Base-by-base conservation (phyloP, 2,329 filamentous ascomycete genomes). In the Kalmusia sp. region DNA sequence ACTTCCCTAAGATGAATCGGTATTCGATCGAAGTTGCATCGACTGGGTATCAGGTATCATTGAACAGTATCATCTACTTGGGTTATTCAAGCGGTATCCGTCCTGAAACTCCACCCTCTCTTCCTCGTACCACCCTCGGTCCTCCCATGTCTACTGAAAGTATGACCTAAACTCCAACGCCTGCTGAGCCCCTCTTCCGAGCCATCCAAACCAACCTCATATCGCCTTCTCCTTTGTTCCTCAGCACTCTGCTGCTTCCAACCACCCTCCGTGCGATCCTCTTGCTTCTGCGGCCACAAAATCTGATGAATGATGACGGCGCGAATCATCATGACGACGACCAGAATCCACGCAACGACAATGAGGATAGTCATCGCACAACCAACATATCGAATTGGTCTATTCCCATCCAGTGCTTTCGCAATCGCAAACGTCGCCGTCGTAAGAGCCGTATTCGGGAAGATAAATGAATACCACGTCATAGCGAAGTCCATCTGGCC, bases 381-480 rank as follows among this genome's bases (percentile, higher is more conserved):
- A 0, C 88, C 89, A 27, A 90, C 76, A 8, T 92, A 82, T 35
- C 85, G 76, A 35, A 95, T 83, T 0, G 85, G 81, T 5, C 52
- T 59, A 44, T 73, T 74, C 19, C 72, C 68, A 47, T 73, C 61
- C 9, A 80, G 63, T 0, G 86, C 85, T 8, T 81, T 79, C 0
- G 84, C 89, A 44, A 95, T 82, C 2, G 87, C 84, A 59, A 90
- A 87, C 0, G 90, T 95, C 0, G 90, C 88, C 0, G 87, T 90
- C 31, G 83, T 84, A 54, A 92, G 75, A 0, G 88, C 89, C 0
- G 90, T 93, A 62, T 93, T 92, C 2, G 90, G 90, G 65, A 93
- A 93, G 4, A 93, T 82, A 71, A 93, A 93, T 3, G 86, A 90
- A 74, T 88, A 95, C 87, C 90, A 96, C 1, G 87, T 91, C 89